phyloP scores from a whole-genome alignment of 1,284 basidiomycete species.

The Microbotryomycetes sp. region DNA sequence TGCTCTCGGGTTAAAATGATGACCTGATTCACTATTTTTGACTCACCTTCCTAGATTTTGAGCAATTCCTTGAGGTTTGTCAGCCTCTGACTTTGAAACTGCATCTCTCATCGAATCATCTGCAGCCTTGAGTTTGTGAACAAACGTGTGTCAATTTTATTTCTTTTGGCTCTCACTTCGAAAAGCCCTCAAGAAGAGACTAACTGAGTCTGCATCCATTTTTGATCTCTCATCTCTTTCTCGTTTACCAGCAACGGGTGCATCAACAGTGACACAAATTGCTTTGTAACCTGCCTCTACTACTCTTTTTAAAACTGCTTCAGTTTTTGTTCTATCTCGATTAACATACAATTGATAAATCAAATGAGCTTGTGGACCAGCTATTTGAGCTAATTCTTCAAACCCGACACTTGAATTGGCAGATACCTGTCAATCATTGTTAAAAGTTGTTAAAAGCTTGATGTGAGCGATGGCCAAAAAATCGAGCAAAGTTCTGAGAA shows the following conservation, averaged over 20 bases:
- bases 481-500: not conserved
- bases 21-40: too few relatives aligned
- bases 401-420: slow-evolving; percentile 75
- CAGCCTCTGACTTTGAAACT: slow-evolving; percentile 2
- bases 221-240: slow-evolving; percentile 60
- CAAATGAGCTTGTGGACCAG: slow-evolving; percentile 57
- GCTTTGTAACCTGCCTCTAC: slow-evolving; percentile 70
- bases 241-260: slow-evolving; percentile 74
- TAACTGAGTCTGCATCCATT: slow-evolving; percentile 37
- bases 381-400: slow-evolving; percentile 57
- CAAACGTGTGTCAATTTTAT: too few relatives aligned
- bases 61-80: slow-evolving; percentile 21
- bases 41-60: slow-evolving; percentile 26
- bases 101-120: slow-evolving; percentile 20
- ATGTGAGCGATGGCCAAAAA: not conserved
- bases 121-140: not conserved
- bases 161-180: too few relatives aligned
- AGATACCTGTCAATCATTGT: slow-evolving; percentile 53
- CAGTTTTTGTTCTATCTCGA: slow-evolving; percentile 60
- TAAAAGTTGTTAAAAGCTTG: too few relatives aligned
- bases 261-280: slow-evolving; percentile 87
- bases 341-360: slow-evolving; percentile 88
- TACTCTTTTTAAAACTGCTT: slow-evolving; percentile 64
- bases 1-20: not conserved
- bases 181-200: too few relatives aligned